Evolutionary conservation across 176 grass and related monocot genomes (phyloP), one percentile per base, ranked within the genome.

Genomic region (Tillandsia fasciculata): DNA sequence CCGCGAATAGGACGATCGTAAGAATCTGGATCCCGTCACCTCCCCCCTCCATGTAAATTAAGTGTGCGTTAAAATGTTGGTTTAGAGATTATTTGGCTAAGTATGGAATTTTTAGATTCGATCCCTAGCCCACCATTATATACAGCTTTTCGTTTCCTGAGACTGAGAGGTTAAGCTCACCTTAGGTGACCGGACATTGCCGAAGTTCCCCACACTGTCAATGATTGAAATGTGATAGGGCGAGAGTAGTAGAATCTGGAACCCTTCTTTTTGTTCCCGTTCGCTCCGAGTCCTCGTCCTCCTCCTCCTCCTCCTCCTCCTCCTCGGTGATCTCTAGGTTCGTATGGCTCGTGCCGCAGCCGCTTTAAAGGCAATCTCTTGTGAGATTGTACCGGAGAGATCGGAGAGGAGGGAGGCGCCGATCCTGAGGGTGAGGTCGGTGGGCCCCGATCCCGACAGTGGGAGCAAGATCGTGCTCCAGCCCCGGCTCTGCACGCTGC

Each of bases 401-500:
- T 69, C n/a, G 59, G 17, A 27, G 8, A 75, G 27, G 51, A 18
- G 53, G 3, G 11, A 53, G 22, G 8, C 63, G 52, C 65, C 47
- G 28, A 56, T 64, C 5, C 52, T 15, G 15, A 74, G 65, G 28
- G 12, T 58, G 50, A 59, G 22, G 50, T 24, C 80, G 0, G 20
- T 56, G 18, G 72, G 77, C 9, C 68, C 79, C 9, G 51, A 52
- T 77, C 64, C 64, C 14, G 77, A 76, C 2, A 69, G 76, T 20
- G 72, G 70, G 3, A 90, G 74, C 26, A 92, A 92, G 82, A 76
- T 92, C 79, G 23, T 92, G 77, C 94, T 97, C 47, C 94, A 97
- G 79, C 94, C 94, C 2, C 81, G 89, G 9, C 81, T 97, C 10
- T 90, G 86, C 77, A 97, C 94, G 52, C 86, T 97, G 68, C 80